Base-by-base conservation (phyloP, 2,329 filamentous ascomycete genomes). In the Botrytis galanthina region DNA sequence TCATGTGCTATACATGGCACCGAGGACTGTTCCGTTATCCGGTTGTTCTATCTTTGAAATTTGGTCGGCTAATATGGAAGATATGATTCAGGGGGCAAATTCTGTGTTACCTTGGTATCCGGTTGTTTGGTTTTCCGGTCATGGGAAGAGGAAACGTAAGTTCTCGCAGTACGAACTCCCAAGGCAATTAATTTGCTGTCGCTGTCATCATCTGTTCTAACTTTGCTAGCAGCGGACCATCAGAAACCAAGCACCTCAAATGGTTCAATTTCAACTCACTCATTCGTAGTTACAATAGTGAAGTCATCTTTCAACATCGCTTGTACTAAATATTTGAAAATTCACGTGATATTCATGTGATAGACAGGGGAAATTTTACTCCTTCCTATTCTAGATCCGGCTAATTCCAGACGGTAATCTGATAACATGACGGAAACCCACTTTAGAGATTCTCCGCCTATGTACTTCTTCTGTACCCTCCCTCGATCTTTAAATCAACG, bases 381-480 rank as follows among this genome's bases (percentile, higher is more conserved):
- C 64, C 66, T 68, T 68, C 66, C 48, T 68, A 42, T 39, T 68
- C 39, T 22, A n/a, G 66, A 48, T 66, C 12, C 48, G 66, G 66
- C 35, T 68, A 54, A 67, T 67, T 29, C 7, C 22, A 29, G 16
- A 37, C 4, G 46, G 46, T 54, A 29, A 37, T 54, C 22, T 35
- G 64, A 35, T n/a, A 37, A 29, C 12, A 57, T 68, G 32, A 68
- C 6, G 12, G n/a, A 46, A 22, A 16, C 35, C 48, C 26, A 32
- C 26, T 42, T 22, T 6, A 5, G 42, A 68, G 5, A 32, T 39
- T 39, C 26, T 57, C 14, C 29, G 22, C 35, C n/a, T n/a, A 5
- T 68, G 18, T 29, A 18, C 35, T 42, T 42, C 35, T 29, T 14
- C 10, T 5, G 46, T 54, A 22, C 26, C 35, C 12, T 20, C 46